Evolutionary conservation across 805 yeast genomes (phyloP), one percentile per base, ranked within the genome.

Genomic region (Candida alai): DNA sequence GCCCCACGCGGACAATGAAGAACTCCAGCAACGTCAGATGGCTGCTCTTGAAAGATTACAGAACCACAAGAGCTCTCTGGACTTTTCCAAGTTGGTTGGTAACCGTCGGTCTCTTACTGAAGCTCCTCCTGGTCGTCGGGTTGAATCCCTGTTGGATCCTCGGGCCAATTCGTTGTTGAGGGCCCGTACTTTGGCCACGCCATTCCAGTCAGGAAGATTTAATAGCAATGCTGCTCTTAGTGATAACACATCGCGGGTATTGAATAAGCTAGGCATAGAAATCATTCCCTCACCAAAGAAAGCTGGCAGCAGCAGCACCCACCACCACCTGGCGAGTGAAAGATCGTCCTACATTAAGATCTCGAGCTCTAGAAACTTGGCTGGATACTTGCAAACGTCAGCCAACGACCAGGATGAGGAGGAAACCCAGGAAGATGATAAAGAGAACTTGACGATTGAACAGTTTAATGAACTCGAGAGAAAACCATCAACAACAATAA

Each of bases 181-280:
- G 28, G 70, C 71, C 5, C 57, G 56, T 36, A 53, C 68, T 1
- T 47, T 65, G 18, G 58, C 58, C 3, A 32, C 59, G 6, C 57
- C 59, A 13, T 37, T 56, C 6, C 17, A 7, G 5, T 18, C 35
- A 11, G 19, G 28, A 4, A 21, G 14, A 19, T 24, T 18, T 32
- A 24, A 28, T n/a, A 24, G 24, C 12, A 3, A n/a, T 11, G n/a
- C 16, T 6, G 10, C 10, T 12, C 21, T 28, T 5, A 48, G 45
- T 35, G 59, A 52, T 9, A 54, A 54, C 37, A 57, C 65, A 34
- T 39, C 52, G 10, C 52, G 49, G 27, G 67, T 63, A 2, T 52
- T 65, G 35, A 62, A 61, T 24, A 58, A 55, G 32, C 45, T 64
- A 28, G 71, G 71, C 1, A 63, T 65, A 28, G 62, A 58, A 19